phyloP scores from a whole-genome alignment of 768 basidiomycete genomes.

The Tulasnella sp. region DNA sequence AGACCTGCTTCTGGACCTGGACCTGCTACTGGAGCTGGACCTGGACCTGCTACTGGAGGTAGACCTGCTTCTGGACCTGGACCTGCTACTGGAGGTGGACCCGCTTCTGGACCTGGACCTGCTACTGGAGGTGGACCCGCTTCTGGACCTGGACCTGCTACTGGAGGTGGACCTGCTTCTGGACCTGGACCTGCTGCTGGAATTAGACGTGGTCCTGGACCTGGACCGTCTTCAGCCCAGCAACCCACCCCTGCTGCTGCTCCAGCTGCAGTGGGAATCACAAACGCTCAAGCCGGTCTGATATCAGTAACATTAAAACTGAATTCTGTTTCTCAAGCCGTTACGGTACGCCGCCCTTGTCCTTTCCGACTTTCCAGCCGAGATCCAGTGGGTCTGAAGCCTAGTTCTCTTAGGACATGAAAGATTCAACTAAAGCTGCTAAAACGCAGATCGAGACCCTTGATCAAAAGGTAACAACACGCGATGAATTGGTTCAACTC shows the following conservation, averaged over 20 bases:
- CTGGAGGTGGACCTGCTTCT: no score
- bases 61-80: no score
- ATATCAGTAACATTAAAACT: background rate
- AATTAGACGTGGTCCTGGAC: no score
- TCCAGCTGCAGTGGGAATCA: background rate
- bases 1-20: no score
- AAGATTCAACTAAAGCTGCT: background rate
- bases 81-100: no score
- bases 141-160: no score
- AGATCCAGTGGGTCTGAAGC: background rate
- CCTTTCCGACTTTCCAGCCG: background rate
- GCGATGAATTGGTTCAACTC: background rate
- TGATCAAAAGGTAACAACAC: background rate
- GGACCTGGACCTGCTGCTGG: no score
- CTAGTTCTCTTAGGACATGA: background rate
- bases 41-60: no score
- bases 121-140: no score
- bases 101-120: no score
- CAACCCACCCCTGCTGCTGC: background rate
- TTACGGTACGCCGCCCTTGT: background rate
- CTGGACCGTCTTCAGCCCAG: background rate
- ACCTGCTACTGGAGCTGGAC: no score
- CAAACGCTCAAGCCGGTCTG: background rate
- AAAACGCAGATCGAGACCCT: background rate
- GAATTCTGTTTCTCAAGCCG: background rate